phyloP scores from a whole-genome alignment of 1,284 basidiomycete genomes.

The Cutaneotrichosporon dermatis region DNA sequence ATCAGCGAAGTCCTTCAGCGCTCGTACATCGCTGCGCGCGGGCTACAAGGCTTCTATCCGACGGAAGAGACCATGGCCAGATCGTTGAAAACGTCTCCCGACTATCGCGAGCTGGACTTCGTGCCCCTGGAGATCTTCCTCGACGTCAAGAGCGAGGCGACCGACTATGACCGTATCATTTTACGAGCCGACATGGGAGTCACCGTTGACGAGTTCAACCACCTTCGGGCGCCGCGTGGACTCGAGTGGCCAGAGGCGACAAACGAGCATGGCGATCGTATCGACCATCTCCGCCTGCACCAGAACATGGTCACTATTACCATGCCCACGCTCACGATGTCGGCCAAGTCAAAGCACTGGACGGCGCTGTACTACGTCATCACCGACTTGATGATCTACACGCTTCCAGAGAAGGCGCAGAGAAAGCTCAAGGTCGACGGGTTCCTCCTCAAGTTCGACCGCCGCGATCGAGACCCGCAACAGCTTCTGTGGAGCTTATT shows the following conservation, averaged over 20 bases:
- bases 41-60: conserved; percentile 86
- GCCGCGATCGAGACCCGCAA: conserved; percentile 66
- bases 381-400: conserved; percentile 80
- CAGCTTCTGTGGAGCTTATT: conserved; percentile 63
- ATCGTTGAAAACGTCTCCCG: not conserved
- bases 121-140: conserved; percentile 86
- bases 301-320: conserved; percentile 77
- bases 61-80: conserved; percentile 36
- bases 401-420: conserved; percentile 75
- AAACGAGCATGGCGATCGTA: conserved; percentile 47
- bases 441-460: conserved; percentile 85
- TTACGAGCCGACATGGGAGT: conserved; percentile 82
- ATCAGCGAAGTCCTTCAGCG: conserved; percentile 80
- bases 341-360: conserved; percentile 81
- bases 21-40: conserved; percentile 68
- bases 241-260: conserved; percentile 49
- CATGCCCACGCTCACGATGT: conserved; percentile 82
- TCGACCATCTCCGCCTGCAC: conserved; percentile 71
- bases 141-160: conserved; percentile 74
- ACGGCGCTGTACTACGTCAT: conserved; percentile 82
- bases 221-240: conserved; percentile 72
- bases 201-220: conserved; percentile 93
- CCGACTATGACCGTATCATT: conserved; percentile 81
- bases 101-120: conserved; percentile 37
- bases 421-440: conserved; percentile 74